phyloP scores from a whole-genome alignment of 768 basidiomycete genomes.

The Krasilnikovozyma curviuscula region DNA sequence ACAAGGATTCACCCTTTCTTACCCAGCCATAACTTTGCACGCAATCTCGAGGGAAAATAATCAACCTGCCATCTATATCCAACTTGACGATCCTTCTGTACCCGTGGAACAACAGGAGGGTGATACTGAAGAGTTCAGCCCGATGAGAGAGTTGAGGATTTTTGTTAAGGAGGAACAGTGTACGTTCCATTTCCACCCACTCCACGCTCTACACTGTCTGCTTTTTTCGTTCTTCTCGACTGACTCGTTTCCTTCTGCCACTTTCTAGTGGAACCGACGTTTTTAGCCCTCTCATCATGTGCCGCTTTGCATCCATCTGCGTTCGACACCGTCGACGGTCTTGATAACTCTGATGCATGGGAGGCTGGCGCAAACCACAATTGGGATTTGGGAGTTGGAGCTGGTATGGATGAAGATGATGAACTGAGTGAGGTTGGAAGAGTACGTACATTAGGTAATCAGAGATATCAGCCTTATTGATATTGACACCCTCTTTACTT shows the following conservation, averaged over 20 bases:
- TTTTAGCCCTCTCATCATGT: slow-evolving; percentile 66
- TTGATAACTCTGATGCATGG: slow-evolving; percentile 15
- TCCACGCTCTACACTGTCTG: not conserved
- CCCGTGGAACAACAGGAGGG: slow-evolving; percentile 17
- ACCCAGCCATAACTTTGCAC: slow-evolving; percentile 79
- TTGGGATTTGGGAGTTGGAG: slow-evolving; percentile 34
- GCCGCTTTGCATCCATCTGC: slow-evolving; percentile 54
- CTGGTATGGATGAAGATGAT: slow-evolving; percentile 41
- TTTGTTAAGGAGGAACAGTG: slow-evolving; percentile 43
- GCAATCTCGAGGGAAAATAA: slow-evolving; percentile 55
- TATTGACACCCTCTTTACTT: not conserved
- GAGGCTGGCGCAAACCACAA: slow-evolving; percentile 6
- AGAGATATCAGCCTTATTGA: slow-evolving; percentile 20
- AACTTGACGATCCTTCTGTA: slow-evolving; percentile 53
- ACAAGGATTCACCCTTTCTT: slow-evolving; percentile 62
- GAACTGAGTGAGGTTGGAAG: slow-evolving; percentile 74
- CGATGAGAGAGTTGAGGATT: slow-evolving; percentile 66
- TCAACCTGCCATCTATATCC: slow-evolving; percentile 70
- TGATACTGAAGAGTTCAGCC: slow-evolving; percentile 28
- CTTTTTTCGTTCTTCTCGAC: not conserved
- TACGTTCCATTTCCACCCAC: slow-evolving; percentile 29
- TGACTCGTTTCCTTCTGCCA: not conserved
- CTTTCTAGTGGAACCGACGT: slow-evolving; percentile 54
- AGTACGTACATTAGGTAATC: slow-evolving; percentile 83
- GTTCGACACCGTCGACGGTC: slow-evolving; percentile 10